phyloP scores from a whole-genome alignment of 2,329 filamentous ascomycete genomes.

The Fusarium mundagurra region DNA sequence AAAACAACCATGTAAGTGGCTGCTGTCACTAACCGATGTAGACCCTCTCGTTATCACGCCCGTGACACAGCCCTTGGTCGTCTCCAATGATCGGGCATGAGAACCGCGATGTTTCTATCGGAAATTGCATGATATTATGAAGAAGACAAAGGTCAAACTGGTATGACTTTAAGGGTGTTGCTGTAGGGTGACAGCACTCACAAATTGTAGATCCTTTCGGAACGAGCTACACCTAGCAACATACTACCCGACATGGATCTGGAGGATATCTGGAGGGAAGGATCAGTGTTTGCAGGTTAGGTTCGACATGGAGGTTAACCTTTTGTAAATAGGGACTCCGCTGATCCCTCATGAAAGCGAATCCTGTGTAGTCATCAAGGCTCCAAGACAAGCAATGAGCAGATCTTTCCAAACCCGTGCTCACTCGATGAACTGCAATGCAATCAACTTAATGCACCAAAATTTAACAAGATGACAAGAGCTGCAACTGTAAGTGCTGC shows the following conservation, averaged over 20 bases:
- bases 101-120: conserved; percentile 53
- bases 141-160: conserved; percentile 2
- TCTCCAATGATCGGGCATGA: conserved; percentile 50
- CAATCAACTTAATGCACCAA: background rate
- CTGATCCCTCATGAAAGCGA: conserved; percentile 11
- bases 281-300: background rate
- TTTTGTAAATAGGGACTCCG: conserved; percentile 6
- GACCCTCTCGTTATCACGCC: background rate
- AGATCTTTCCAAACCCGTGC: conserved; percentile 17
- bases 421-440: background rate
- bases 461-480: background rate
- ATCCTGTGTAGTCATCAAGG: conserved; percentile 23
- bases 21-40: conserved; percentile 7
- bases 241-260: background rate
- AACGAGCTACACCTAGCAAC: conserved; percentile 45
- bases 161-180: conserved; percentile 47
- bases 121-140: conserved; percentile 47
- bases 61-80: conserved; percentile 3
- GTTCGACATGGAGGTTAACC: background rate
- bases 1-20: conserved; percentile 21
- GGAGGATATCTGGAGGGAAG: background rate
- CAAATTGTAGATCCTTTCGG: conserved; percentile 45
- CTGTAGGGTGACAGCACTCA: conserved; percentile 45
- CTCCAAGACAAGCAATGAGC: conserved; percentile 23
- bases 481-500: background rate